These are phyloP conservation scores for Botryosphaeria agaves DNA, from an alignment of 2,329 filamentous ascomycete genomes.

Conservation along the genomic window DNA sequence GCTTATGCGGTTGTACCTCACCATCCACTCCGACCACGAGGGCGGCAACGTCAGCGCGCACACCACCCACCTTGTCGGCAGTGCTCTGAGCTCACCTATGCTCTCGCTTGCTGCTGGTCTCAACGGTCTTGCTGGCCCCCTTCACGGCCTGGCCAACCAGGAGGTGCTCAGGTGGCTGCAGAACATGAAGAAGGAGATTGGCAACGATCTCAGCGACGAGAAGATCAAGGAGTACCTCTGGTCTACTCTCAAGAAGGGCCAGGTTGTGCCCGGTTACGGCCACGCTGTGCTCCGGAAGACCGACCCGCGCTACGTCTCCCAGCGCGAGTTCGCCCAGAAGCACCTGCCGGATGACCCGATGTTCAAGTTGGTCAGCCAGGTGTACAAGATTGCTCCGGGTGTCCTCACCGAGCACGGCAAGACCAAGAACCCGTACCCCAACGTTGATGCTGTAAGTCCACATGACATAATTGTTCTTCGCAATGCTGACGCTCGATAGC, in stretches of 20 bases:
- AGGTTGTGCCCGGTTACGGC: conserved; percentile 94
- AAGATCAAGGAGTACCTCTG: conserved; percentile 98
- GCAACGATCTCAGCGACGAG: conserved; percentile 89
- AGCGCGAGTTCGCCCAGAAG: conserved; percentile 90
- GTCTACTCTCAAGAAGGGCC: conserved; percentile 87
- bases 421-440: conserved; percentile 99
- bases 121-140: conserved; percentile 93
- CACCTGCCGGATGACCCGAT: conserved; percentile 94
- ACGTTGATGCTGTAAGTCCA: conserved; percentile 64
- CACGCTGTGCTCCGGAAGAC: conserved; percentile 99
- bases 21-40: conserved; percentile 99
- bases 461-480: too few relatives aligned
- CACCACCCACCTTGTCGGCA: conserved; percentile 96
- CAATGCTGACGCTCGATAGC: conserved; percentile 22
- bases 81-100: conserved; percentile 91
- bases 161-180: conserved; percentile 98
- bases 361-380: conserved; percentile 99
- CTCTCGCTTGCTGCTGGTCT: conserved; percentile 91
- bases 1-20: conserved; percentile 96
- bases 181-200: conserved; percentile 93
- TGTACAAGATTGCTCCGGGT: conserved; percentile 98
- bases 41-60: conserved; percentile 97
- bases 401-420: conserved; percentile 99
- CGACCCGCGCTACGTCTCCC: conserved; percentile 94
- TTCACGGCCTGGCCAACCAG: conserved; percentile 98